Evolutionary conservation across 2,329 filamentous ascomycete genomes (phyloP), one percentile per base, ranked within the genome.

Genomic region (Byssochlamys sp.): DNA sequence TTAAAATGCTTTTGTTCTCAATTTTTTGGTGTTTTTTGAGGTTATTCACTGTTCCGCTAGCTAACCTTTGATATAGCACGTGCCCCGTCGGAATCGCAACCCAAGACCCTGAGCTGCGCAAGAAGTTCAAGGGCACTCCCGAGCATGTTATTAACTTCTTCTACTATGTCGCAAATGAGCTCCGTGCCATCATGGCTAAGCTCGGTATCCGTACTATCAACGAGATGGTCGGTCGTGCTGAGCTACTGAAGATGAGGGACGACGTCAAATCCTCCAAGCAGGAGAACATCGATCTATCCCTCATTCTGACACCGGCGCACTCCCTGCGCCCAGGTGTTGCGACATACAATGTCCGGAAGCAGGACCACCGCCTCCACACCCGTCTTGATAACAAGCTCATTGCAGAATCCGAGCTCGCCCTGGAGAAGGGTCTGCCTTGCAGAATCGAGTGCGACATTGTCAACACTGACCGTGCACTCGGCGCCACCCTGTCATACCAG

Each of bases 71-170:
- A 45, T 45, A 45, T 45, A 45, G 94, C 69, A 91, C 88, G 2
- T 87, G 91, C 77, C 91, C 91, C 9, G 91, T 96, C 10, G 92
- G 92, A 73, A 96, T 97, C 60, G 92, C 92, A 2, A 96, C 91
- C 0, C 92, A 97, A 71, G 91, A 96, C 67, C 91, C 91, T n/a
- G 88, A 92, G 71, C 82, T 97, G 1, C 85, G 92, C 60, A 89
- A 91, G 81, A 97, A 96, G 77, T 96, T 97, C 75, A 81, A 86
- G 65, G 92, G 92, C 61, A 91, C 90, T 0, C 91, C 92, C 10
- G 92, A 97, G 77, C 90, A 96, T 66, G 91, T 96, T 58, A 96
- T 97, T 75, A 97, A 96, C 81, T 96, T 96, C 81, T 96, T 96
- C 78, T 97, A 96, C 79, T 97, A 96, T 69, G 82, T 97, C 55